Evolutionary conservation across 192 early-diverging fungal genomes (phyloP).

Genomic region (Entrophospora sp.): DNA sequence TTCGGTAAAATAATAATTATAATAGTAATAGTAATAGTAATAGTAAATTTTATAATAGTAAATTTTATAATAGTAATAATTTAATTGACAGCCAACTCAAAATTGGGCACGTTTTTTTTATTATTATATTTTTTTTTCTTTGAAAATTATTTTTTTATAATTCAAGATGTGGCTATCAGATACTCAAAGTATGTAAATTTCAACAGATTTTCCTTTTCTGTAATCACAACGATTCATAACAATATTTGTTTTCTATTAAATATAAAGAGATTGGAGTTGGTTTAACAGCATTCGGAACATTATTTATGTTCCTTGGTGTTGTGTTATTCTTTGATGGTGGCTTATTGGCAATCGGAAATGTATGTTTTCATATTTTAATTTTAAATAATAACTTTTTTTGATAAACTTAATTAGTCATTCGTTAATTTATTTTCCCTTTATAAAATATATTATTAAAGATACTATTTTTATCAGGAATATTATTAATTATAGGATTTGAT

Average conservation of each 20-base stretch:
- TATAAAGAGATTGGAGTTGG: slow-evolving; percentile 83
- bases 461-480: slow-evolving; percentile 80
- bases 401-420: neutral
- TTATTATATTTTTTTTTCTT: too few species aligned
- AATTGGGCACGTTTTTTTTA: too few species aligned
- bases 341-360: slow-evolving; percentile 91
- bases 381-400: neutral
- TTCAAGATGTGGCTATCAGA: slow-evolving; percentile 58
- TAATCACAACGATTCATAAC: neutral
- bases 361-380: slow-evolving; percentile 31
- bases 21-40: too few species aligned
- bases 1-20: too few species aligned
- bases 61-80: too few species aligned
- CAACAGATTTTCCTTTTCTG: too few species aligned
- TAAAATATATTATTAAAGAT: slow-evolving; percentile 46
- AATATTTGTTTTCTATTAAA: neutral
- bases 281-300: slow-evolving; percentile 84
- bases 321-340: slow-evolving; percentile 92
- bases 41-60: too few species aligned
- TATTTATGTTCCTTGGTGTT: slow-evolving; percentile 90
- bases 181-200: slow-evolving; percentile 67
- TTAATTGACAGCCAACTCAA: too few species aligned
- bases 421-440: too few species aligned
- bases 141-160: neutral
- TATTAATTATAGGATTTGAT: slow-evolving; percentile 76